Conservation (phyloP, 2,329 filamentous ascomycete species). For the Alternaria dauci region DNA sequence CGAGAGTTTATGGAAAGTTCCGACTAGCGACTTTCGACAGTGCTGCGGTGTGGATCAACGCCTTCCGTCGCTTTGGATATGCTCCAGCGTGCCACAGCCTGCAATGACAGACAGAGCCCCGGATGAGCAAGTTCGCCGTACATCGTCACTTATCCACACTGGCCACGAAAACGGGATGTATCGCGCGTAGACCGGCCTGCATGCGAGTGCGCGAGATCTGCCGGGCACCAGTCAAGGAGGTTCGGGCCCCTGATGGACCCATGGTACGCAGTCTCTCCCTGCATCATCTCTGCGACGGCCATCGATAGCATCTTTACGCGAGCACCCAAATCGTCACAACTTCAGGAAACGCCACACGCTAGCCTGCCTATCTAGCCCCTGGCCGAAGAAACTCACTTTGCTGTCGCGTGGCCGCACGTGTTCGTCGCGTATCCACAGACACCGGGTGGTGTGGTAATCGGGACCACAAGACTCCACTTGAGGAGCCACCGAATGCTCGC, state of each 20-base stretch:
- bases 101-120: not conserved
- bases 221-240: not conserved
- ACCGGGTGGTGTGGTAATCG: not conserved
- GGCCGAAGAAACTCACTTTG: not conserved
- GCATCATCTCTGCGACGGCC: slow-evolving; percentile 11
- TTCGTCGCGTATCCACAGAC: slow-evolving; percentile 1
- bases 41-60: not conserved
- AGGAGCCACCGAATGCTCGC: not conserved
- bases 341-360: not conserved
- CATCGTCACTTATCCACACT: not conserved
- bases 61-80: not conserved
- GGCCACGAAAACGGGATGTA: not conserved
- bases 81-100: not conserved
- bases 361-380: not conserved
- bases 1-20: not conserved
- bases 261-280: slow-evolving; percentile 12
- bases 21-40: not conserved
- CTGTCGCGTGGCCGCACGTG: not conserved
- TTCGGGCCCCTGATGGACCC: not conserved
- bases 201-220: not conserved
- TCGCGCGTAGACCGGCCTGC: not conserved
- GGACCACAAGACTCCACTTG: not conserved
- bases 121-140: not conserved
- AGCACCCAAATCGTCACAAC: not conserved
- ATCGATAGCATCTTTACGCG: not conserved